These are phyloP conservation scores for Nicotiana attenuata DNA, from an alignment of 257 asterid genomes.

Conservation along the genomic window DNA sequence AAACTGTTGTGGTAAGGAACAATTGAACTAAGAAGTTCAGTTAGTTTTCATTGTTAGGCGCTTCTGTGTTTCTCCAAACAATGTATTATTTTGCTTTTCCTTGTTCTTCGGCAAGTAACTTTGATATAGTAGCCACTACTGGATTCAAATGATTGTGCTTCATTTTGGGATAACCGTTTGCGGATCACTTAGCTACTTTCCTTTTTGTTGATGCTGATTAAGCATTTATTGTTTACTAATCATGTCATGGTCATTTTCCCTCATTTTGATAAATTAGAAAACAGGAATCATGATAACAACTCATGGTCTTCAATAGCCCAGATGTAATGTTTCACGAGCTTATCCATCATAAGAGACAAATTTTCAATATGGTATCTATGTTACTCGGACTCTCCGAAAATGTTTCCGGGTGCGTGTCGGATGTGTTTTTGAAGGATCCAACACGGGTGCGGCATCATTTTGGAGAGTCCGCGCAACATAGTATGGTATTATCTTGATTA, in stretches of 20 bases:
- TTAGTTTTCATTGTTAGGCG: neutral
- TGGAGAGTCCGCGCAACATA: no score
- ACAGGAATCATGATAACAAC: neutral
- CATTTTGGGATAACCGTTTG: neutral
- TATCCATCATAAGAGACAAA: neutral
- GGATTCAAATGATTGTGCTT: neutral
- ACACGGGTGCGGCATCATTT: no score
- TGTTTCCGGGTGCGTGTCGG: no score
- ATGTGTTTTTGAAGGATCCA: no score
- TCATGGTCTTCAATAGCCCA: slow-evolving; percentile 3
- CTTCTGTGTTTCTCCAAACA: neutral
- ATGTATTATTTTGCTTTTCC: neutral
- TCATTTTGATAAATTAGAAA: neutral
- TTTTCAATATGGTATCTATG: neutral
- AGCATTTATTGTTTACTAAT: neutral
- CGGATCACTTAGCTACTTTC: neutral
- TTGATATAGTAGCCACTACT: slow-evolving; percentile 15
- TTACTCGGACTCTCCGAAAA: no score
- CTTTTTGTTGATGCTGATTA: neutral
- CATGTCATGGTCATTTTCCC: neutral
- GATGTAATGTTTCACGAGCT: neutral
- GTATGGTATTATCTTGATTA: neutral
- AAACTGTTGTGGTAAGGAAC: slow-evolving; percentile 69
- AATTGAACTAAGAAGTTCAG: neutral
- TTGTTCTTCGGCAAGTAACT: slow-evolving; percentile 14